A percentile compares a stretch with the other conserved stretches of the same genome.
Conservation (phyloP, 768 basidiomycete genomes). For the Serendipita sp. region DNA sequence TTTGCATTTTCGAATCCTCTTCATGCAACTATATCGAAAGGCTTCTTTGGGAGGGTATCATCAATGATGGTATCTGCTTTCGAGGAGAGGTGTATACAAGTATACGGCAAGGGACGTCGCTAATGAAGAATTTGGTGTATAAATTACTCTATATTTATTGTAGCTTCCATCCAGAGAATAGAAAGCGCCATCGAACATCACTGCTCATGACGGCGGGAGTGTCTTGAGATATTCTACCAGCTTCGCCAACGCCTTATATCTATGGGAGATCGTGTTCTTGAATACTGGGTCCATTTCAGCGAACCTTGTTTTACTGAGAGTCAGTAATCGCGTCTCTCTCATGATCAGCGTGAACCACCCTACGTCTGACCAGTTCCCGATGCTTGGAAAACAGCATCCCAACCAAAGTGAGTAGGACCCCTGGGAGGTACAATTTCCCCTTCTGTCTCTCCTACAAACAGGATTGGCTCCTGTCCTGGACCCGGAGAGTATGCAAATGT, state of each 20-base stretch:
- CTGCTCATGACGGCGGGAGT: not conserved
- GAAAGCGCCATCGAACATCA: not conserved
- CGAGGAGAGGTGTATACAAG: conserved; percentile 57
- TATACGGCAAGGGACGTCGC: conserved; percentile 39
- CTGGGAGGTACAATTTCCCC: conserved; percentile 79
- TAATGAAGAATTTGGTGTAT: not conserved
- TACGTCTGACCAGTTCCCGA: conserved; percentile 63
- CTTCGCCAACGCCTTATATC: conserved; percentile 52
- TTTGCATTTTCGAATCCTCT: conserved; percentile 81
- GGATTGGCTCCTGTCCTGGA: conserved; percentile 58
- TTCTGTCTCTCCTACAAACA: conserved; percentile 77
- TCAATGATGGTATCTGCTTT: conserved; percentile 86
- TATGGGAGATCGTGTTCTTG: conserved; percentile 52
- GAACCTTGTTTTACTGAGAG: conserved; percentile 25
- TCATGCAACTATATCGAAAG: conserved; percentile 63
- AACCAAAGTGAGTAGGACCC: conserved; percentile 68
- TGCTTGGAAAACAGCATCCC: conserved; percentile 80
- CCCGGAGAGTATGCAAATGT: conserved; percentile 90
- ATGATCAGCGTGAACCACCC: conserved; percentile 12
- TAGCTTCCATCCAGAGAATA: not conserved
- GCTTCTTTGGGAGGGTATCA: conserved; percentile 77
- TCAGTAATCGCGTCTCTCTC: not conserved
- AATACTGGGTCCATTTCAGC: conserved; percentile 47
- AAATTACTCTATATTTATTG: not conserved
- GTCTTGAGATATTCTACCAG: conserved; percentile 31